A percentile compares a stretch with the other conserved stretches of the same genome.
Conservation (phyloP, 2,329 filamentous ascomycete species). For the Arachnopeziza araneosa region DNA sequence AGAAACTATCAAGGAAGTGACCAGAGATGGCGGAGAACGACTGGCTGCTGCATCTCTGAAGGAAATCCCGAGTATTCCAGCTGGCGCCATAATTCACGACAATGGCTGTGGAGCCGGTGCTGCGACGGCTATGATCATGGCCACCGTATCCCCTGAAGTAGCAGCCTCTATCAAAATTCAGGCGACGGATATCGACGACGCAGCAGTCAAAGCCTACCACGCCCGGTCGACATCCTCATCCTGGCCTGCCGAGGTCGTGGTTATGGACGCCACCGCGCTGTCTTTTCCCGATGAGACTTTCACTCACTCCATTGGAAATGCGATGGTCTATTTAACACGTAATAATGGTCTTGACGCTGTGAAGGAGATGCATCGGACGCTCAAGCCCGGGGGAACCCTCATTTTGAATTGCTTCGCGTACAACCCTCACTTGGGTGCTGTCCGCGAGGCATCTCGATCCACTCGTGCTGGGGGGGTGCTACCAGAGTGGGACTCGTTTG, state of each 20-base stretch:
- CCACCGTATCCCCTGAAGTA: not conserved
- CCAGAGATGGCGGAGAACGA: not conserved
- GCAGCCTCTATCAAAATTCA: not conserved
- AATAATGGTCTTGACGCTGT: constrained; percentile 51
- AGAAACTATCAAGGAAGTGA: no score
- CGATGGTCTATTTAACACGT: not conserved
- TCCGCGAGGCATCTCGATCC: no score
- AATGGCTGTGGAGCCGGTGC: constrained; percentile 6
- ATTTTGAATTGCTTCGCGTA: constrained; percentile 3
- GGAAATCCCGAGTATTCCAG: not conserved
- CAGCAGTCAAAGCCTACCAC: constrained; percentile 1
- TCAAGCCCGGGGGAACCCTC: constrained; percentile 79
- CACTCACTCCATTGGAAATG: constrained; percentile 1
- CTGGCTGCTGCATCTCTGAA: not conserved
- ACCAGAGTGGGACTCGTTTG: no score
- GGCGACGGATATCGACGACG: not conserved
- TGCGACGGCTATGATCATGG: not conserved
- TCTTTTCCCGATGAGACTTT: constrained; percentile 2
- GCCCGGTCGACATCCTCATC: not conserved
- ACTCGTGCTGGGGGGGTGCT: no score
- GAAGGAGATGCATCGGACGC: constrained; percentile 73
- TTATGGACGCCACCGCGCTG: not conserved
- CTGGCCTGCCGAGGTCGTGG: constrained; percentile 1
- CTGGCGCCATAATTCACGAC: not conserved
- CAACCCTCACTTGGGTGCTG: no score